These are phyloP conservation scores for Botrytis fragariae DNA, from an alignment of 2,329 filamentous ascomycete genomes.

Conservation along the genomic window DNA sequence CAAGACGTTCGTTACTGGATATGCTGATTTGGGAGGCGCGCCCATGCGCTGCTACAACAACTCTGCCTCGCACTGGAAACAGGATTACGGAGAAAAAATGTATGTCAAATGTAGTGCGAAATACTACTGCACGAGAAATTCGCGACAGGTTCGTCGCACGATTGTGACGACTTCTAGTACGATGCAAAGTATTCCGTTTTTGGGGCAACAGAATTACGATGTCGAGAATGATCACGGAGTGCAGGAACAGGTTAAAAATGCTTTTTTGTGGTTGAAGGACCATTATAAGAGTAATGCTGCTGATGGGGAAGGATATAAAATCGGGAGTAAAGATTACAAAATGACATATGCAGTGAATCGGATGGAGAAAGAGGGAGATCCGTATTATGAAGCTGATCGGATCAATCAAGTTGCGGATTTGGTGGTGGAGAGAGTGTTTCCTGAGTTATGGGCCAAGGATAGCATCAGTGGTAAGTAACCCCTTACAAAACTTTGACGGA, in stretches of 20 bases:
- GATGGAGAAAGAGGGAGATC: not conserved
- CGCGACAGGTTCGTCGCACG: not conserved
- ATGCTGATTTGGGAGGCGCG: not conserved
- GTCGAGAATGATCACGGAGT: not conserved
- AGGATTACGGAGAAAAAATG: not conserved
- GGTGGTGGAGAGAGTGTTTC: not conserved
- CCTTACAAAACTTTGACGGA: not conserved
- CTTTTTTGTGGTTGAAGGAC: not conserved
- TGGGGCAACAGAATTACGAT: not conserved
- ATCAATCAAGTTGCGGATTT: not conserved
- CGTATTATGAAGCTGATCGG: not conserved
- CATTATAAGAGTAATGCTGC: not conserved
- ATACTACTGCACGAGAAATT: not conserved
- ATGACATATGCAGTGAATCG: not conserved
- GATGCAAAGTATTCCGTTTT: not conserved
- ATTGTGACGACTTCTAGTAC: not conserved
- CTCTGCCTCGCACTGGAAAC: not conserved
- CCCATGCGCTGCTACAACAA: not conserved
- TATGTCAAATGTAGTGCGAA: not conserved
- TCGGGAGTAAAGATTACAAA: not conserved
- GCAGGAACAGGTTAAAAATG: not conserved
- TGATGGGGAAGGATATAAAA: not conserved
- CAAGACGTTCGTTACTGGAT: not conserved
- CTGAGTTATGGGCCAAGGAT: not conserved
- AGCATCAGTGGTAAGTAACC: not conserved